phyloP scores from a whole-genome alignment of 345 rosid genomes.

The sweet orange (Citrus sinensis) region DNA sequence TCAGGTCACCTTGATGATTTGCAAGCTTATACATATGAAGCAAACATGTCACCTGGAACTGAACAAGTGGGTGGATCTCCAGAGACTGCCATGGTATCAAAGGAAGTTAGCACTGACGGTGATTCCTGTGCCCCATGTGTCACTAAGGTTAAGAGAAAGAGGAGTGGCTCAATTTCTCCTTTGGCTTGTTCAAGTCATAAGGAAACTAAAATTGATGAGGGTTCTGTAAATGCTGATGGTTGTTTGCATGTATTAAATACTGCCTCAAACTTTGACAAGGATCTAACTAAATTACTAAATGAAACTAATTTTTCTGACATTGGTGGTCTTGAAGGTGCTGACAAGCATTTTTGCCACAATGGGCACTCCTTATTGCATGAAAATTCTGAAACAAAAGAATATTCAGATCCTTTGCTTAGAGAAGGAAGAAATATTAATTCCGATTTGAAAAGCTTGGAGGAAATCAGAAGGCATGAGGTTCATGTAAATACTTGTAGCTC shows the following conservation, averaged over 20 bases:
- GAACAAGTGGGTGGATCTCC: constrained; percentile 26
- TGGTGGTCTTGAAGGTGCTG: constrained; percentile 24
- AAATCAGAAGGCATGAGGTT: constrained; percentile 20
- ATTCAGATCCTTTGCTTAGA: constrained; percentile 18
- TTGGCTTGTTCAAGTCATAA: constrained; percentile 23
- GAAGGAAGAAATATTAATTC: constrained; percentile 19
- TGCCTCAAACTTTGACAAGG: constrained; percentile 24
- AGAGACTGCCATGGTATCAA: constrained; percentile 16
- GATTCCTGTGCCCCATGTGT: constrained; percentile 13
- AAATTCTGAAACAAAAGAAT: constrained; percentile 22
- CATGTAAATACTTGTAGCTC: constrained; percentile 23
- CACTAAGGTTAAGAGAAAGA: constrained; percentile 28
- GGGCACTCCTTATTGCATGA: constrained; percentile 23
- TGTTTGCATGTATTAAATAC: constrained; percentile 10
- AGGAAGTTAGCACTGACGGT: constrained; percentile 21
- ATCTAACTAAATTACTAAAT: constrained; percentile 16
- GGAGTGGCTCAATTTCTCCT: constrained; percentile 25
- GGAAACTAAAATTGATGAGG: constrained; percentile 31
- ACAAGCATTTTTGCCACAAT: constrained; percentile 23
- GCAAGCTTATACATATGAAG: constrained; percentile 26
- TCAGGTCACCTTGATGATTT: constrained; percentile 22
- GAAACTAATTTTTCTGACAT: constrained; percentile 20
- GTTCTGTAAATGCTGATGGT: constrained; percentile 22
- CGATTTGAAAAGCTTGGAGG: constrained; percentile 24
- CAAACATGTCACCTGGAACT: constrained; percentile 17